Evolutionary conservation across 768 basidiomycete species (phyloP).

Genomic region (Pleurotus tuber-regium): DNA sequence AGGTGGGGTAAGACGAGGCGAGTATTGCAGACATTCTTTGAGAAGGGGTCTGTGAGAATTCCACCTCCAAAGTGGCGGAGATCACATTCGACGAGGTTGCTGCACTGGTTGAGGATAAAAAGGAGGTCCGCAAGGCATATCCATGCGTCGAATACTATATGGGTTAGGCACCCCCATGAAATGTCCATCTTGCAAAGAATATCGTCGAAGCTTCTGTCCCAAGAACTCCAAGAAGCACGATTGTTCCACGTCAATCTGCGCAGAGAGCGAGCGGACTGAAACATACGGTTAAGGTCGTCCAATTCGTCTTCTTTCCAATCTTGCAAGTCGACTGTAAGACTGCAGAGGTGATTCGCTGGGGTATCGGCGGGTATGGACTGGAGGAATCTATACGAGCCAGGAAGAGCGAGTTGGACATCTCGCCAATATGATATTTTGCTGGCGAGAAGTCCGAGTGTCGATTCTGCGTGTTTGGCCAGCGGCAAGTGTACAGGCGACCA

Average conservation of each 20-base stretch:
- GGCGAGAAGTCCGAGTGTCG: constrained; percentile 10
- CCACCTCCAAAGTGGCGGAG: constrained; percentile 19
- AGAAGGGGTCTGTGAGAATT: not conserved
- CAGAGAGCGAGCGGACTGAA: constrained; percentile 16
- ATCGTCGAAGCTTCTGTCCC: constrained; percentile 17
- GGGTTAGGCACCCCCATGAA: constrained; percentile 20
- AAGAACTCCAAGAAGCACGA: constrained; percentile 17
- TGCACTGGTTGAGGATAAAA: constrained; percentile 20
- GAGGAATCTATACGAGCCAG: constrained; percentile 16
- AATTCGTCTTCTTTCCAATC: constrained; percentile 18
- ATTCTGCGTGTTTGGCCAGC: not conserved
- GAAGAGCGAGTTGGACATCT: constrained; percentile 18
- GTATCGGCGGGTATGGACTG: constrained; percentile 8
- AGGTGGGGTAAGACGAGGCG: constrained; percentile 17
- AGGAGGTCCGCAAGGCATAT: constrained; percentile 17
- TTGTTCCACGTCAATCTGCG: constrained; percentile 19
- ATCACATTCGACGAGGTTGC: constrained; percentile 15
- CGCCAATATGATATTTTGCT: constrained; percentile 18
- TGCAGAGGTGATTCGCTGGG: constrained; percentile 13
- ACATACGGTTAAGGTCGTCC: constrained; percentile 13
- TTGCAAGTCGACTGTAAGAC: constrained; percentile 18
- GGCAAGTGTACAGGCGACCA: constrained; percentile 4
- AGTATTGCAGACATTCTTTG: constrained; percentile 2
- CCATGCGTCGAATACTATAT: constrained; percentile 20
- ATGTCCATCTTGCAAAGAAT: constrained; percentile 13